These are phyloP conservation scores for Capsella rubella DNA, from an alignment of 441 rosid species.

Conservation along the genomic window DNA sequence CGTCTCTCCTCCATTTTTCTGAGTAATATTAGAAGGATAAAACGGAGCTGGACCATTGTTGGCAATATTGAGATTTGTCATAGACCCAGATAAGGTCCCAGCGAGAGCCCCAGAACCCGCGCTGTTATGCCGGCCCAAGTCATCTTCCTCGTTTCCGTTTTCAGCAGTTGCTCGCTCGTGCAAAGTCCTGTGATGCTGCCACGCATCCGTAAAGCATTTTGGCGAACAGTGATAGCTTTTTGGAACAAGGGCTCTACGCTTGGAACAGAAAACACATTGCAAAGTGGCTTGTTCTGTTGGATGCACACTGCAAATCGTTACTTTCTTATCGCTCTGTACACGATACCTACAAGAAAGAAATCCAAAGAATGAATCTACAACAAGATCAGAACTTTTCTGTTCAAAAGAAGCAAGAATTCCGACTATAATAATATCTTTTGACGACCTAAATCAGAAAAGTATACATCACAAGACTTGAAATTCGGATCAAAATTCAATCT, in stretches of 20 bases:
- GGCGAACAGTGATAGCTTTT: slow-evolving; percentile 98
- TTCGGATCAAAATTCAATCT: slow-evolving; percentile 2
- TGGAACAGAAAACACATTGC: slow-evolving; percentile 94
- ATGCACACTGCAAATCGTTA: slow-evolving; percentile 88
- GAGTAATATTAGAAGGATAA: slow-evolving; percentile 82
- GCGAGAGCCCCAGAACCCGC: slow-evolving; percentile 67
- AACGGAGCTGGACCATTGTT: slow-evolving; percentile 79
- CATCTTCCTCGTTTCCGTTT: slow-evolving; percentile 87
- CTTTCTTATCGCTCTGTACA: slow-evolving; percentile 94
- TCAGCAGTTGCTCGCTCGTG: slow-evolving; percentile 97
- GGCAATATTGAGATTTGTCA: slow-evolving; percentile 69
- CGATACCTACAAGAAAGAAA: slow-evolving; percentile 66
- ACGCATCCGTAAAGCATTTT: slow-evolving; percentile 94
- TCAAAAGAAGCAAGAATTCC: neutral
- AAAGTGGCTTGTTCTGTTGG: slow-evolving; percentile 94
- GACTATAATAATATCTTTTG: neutral
- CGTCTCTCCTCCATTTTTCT: slow-evolving; percentile 88
- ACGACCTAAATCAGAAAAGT: slow-evolving; percentile 10
- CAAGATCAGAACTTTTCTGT: neutral
- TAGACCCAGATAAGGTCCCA: slow-evolving; percentile 66
- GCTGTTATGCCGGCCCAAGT: slow-evolving; percentile 65
- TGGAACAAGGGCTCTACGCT: slow-evolving; percentile 81
- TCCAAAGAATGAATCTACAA: slow-evolving; percentile 6
- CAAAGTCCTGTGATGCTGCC: slow-evolving; percentile 97
- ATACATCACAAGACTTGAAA: neutral